These are phyloP conservation scores for Starmerella stellata DNA, from an alignment of 805 yeast species.

Conservation along the genomic window DNA sequence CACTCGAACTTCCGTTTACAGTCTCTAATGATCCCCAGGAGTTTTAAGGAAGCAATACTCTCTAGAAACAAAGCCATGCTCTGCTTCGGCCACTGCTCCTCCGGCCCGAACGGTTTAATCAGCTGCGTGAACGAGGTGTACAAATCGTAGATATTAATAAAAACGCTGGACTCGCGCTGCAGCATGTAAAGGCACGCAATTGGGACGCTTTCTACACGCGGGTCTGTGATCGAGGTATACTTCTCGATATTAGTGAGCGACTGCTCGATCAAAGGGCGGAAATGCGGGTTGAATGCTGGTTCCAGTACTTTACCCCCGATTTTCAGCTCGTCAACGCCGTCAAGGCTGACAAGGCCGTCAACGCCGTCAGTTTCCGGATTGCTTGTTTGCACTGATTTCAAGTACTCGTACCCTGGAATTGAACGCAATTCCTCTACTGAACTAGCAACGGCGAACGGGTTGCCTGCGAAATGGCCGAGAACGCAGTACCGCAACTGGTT, in stretches of 20 bases:
- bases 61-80: slow-evolving; percentile 59
- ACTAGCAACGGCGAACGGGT: slow-evolving; percentile 21
- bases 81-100: slow-evolving; percentile 41
- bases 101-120: slow-evolving; percentile 8
- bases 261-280: slow-evolving; percentile 27
- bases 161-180: slow-evolving; percentile 61
- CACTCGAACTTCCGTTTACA: slow-evolving; percentile 40
- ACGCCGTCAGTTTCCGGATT: slow-evolving; percentile 20
- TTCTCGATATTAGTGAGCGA: slow-evolving; percentile 28
- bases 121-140: slow-evolving; percentile 38
- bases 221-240: slow-evolving; percentile 7
- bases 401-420: slow-evolving; percentile 14
- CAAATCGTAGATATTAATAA: slow-evolving; percentile 50
- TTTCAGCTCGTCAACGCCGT: slow-evolving; percentile 30
- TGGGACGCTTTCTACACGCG: slow-evolving; percentile 27
- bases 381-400: slow-evolving; percentile 23
- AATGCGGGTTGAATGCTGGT: slow-evolving; percentile 29
- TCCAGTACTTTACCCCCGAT: slow-evolving; percentile 23
- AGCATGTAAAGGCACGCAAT: slow-evolving; percentile 42
- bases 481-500: slow-evolving; percentile 20
- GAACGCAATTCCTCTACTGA: slow-evolving; percentile 1
- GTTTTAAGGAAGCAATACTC: slow-evolving; percentile 48
- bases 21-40: slow-evolving; percentile 51
- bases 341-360: slow-evolving; percentile 26
- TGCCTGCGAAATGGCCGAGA: slow-evolving; percentile 25